phyloP scores from a whole-genome alignment of 139 green algal species.

The Chlorella ohadii region DNA sequence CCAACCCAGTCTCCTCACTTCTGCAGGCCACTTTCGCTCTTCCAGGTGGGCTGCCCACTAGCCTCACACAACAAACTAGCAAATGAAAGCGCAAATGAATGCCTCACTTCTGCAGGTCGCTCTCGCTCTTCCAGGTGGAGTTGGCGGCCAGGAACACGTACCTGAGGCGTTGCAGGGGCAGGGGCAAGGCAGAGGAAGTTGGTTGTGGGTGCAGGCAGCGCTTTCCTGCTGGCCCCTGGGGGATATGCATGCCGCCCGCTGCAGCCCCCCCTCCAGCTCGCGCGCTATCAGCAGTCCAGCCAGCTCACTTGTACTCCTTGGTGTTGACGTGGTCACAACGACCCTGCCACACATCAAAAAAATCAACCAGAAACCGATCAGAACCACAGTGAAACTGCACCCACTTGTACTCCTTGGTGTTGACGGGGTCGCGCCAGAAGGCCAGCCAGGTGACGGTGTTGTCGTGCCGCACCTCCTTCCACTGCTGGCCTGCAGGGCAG shows the following conservation, averaged over 20 bases:
- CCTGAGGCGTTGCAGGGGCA: constrained; percentile 69
- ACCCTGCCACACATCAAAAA: background rate
- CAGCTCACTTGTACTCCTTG: constrained; percentile 58
- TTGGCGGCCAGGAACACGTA: constrained; percentile 98
- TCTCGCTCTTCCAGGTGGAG: constrained; percentile 91
- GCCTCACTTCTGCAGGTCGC: constrained; percentile 89
- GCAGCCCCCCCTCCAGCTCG: too few relatives aligned
- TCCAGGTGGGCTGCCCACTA: too few relatives aligned
- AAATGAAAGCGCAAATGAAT: too few relatives aligned
- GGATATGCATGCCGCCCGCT: too few relatives aligned
- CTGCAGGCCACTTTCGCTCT: too few relatives aligned
- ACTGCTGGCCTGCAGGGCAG: constrained; percentile 48
- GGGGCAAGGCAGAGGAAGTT: background rate
- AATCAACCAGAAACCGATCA: background rate
- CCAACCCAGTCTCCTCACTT: too few relatives aligned
- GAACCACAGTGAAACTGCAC: background rate
- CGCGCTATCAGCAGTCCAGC: too few relatives aligned
- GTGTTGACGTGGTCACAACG: constrained; percentile 88
- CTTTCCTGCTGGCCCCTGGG: too few relatives aligned
- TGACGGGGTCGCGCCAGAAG: constrained; percentile 97
- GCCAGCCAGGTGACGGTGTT: constrained; percentile 98
- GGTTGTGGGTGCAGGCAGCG: too few relatives aligned
- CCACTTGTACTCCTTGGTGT: constrained; percentile 64
- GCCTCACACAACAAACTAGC: too few relatives aligned
- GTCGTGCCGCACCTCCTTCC: constrained; percentile 87